These are phyloP conservation scores for Linderniella brevidens DNA, from an alignment of 257 asterid species.

Conservation along the genomic window DNA sequence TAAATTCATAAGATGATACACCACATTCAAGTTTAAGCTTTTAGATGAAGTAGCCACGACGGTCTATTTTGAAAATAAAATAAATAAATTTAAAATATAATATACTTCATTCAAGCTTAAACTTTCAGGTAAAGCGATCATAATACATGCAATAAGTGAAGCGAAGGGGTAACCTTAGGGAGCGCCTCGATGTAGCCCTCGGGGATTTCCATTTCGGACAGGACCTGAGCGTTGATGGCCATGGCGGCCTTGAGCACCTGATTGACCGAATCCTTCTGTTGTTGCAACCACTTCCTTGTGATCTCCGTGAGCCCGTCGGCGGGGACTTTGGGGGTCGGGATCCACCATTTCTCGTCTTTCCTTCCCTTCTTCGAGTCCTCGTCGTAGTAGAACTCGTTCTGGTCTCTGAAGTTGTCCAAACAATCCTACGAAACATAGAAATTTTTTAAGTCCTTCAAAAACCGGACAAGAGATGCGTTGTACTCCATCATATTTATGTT, in stretches of 20 bases:
- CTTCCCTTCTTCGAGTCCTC: conserved; percentile 21
- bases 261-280: conserved; percentile 43
- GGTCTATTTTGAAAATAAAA: no score
- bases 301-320: conserved; percentile 29
- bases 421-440: conserved; percentile 35
- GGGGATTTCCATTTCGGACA: conserved; percentile 44
- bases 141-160: no score
- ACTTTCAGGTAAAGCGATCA: no score
- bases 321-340: conserved; percentile 49
- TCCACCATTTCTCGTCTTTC: conserved; percentile 51
- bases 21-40: no score
- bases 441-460: no score
- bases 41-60: no score
- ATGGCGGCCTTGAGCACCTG: conserved; percentile 60
- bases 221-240: conserved; percentile 53
- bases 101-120: no score
- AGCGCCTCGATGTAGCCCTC: conserved; percentile 42
- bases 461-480: no score
- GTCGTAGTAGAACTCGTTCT: conserved; percentile 36
- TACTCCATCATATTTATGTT: no score
- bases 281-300: conserved; percentile 35
- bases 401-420: conserved; percentile 45
- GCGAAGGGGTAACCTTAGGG: no score
- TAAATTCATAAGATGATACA: no score
- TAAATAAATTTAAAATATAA: no score